Base-by-base conservation (phyloP, 805 yeast genomes). In the Clavispora carvajalis region DNA sequence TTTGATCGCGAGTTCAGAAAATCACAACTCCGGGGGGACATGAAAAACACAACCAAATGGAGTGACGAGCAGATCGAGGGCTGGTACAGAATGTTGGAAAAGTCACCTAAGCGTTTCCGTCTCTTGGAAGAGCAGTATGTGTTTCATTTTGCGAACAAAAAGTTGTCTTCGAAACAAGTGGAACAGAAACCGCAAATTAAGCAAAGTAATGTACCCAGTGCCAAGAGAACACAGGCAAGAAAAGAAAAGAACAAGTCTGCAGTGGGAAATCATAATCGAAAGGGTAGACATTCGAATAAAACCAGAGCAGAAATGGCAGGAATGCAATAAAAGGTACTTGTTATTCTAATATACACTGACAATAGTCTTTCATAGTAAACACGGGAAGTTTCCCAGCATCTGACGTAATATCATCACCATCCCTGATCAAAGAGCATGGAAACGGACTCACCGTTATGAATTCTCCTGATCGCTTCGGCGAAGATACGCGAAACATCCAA, bases 361-460 rank as follows among this genome's bases (percentile, higher is more conserved):
- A 25, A n/a, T n/a, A 25, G 31, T 28, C 31, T 15, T 28, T 12
- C 16, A 28, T 28, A 19, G 18, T 28, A 15, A 16, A 8, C 9
- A n/a, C 9, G 18, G 31, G 11, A 16, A 15, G 16, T n/a, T n/a
- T n/a, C n/a, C n/a, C n/a, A n/a, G n/a, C n/a, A n/a, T n/a, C n/a
- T n/a, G n/a, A n/a, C n/a, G n/a, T n/a, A n/a, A n/a, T n/a, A n/a
- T n/a, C n/a, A 21, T 46, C 48, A 77, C 79, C 79, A 74, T 2
- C 80, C 95, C 52, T 85, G 90, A 54, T 89, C 96, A 65, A 90
- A 93, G 45, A 93, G 70, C 86, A 88, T 84, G 15, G 95, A 83
- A 13, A 93, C 95, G 12, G 91, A 80, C 68, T 93, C 99, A 51
- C 99, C 99, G 53, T 93, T 93, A 62, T 93, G 95, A 37, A 93